Percentiles rank a stretch among this genome's conserved stretches.
Conservation (phyloP, 2,329 filamentous ascomycete species). For the Aphanocladium album region DNA sequence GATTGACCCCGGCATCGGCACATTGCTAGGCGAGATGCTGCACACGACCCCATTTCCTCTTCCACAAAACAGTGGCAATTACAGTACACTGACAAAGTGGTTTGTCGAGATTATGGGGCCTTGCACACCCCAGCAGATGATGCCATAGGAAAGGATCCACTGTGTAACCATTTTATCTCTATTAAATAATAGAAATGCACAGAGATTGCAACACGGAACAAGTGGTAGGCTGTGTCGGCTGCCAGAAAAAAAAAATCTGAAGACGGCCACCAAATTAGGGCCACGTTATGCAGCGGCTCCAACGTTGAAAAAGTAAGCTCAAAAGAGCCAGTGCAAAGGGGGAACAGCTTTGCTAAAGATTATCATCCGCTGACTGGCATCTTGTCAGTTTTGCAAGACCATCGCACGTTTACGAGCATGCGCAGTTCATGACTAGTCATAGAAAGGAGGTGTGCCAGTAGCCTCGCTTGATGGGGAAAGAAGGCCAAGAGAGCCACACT, state of each 20-base stretch:
- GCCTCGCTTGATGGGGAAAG: neutral
- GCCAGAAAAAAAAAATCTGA: neutral
- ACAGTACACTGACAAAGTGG: neutral
- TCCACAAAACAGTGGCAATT: neutral
- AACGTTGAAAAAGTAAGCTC: neutral
- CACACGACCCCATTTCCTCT: neutral
- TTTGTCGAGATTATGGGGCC: neutral
- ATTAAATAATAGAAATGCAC: neutral
- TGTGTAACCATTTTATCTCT: neutral
- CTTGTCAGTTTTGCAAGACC: neutral
- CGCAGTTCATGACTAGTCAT: neutral
- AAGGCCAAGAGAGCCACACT: neutral
- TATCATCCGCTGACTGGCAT: neutral
- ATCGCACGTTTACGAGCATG: neutral
- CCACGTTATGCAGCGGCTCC: neutral
- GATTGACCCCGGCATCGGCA: neutral
- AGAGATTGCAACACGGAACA: neutral
- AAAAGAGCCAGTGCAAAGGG: neutral
- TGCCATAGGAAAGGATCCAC: slow-evolving; percentile 5
- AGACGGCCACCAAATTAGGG: neutral
- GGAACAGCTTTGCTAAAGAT: neutral
- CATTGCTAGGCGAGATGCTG: neutral
- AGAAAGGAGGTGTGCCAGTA: neutral
- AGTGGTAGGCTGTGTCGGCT: neutral
- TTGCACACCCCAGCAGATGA: neutral